Conservation (phyloP, 768 basidiomycete species). For the Rossbeevera mucosa region DNA sequence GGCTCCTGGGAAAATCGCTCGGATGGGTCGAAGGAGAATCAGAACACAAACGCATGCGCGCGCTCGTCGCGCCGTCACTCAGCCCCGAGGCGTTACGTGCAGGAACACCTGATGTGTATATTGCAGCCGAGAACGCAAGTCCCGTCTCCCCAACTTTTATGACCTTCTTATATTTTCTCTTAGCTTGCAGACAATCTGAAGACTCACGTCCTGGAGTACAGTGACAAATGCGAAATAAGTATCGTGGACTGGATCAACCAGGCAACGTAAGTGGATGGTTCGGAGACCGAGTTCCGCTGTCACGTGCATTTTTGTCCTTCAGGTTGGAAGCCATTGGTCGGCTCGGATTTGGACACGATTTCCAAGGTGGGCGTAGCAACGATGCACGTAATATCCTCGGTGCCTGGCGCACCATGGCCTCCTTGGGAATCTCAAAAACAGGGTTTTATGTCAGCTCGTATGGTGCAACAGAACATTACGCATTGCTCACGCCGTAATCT, state of each 20-base stretch:
- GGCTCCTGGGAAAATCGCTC: conserved; percentile 4
- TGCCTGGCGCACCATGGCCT: conserved; percentile 6
- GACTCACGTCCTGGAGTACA: neutral
- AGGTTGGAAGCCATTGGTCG: conserved; percentile 4
- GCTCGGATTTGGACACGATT: conserved; percentile 7
- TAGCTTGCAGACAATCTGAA: conserved; percentile 6
- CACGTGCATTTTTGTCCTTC: neutral
- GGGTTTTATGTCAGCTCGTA: conserved; percentile 1
- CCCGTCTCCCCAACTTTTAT: neutral
- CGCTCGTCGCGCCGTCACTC: conserved; percentile 5
- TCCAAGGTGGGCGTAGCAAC: conserved; percentile 2
- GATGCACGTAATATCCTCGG: conserved; percentile 3
- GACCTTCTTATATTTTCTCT: neutral
- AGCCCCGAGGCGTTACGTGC: conserved; percentile 1
- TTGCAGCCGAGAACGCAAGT: conserved; percentile 5
- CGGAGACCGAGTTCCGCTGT: neutral
- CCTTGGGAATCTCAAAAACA: neutral
- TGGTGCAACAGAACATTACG: neutral
- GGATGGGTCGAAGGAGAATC: conserved; percentile 10
- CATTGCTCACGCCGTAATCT: neutral
- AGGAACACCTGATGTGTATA: conserved; percentile 4
- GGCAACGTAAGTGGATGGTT: conserved; percentile 2
- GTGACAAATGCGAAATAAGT: conserved; percentile 1
- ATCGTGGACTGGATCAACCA: conserved; percentile 4
- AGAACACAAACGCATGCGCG: conserved; percentile 6